phyloP scores from a whole-genome alignment of 352 stramenopile species.

The Phytopythium cucurbitacearum region DNA sequence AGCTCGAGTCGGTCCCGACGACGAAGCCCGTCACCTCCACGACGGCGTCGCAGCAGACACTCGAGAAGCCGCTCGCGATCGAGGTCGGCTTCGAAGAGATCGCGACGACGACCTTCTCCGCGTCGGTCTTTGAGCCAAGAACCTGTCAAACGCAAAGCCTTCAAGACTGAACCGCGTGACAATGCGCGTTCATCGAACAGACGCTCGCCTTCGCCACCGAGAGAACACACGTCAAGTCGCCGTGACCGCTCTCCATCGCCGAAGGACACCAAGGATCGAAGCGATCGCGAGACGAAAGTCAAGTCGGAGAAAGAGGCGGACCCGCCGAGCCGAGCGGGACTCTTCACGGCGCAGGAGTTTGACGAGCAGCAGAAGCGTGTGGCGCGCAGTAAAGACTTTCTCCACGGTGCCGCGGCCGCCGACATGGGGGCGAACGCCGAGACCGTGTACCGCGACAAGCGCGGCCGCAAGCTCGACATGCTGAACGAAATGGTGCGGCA shows the following conservation, averaged over 20 bases:
- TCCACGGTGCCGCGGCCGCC: constrained; percentile 38
- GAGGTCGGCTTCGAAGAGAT: constrained; percentile 8
- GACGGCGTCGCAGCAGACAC: background rate
- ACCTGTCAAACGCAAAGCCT: background rate
- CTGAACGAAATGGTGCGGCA: constrained; percentile 81
- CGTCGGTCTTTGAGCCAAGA: too few relatives aligned
- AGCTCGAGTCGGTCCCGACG: too few relatives aligned
- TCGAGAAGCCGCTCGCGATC: constrained; percentile 3
- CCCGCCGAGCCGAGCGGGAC: constrained; percentile 17
- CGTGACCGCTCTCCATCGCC: constrained; percentile 20
- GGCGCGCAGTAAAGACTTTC: constrained; percentile 45
- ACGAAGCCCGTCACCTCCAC: constrained; percentile 3
- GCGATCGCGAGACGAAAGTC: background rate
- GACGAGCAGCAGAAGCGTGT: constrained; percentile 48
- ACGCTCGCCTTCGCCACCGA: background rate
- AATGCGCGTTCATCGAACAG: background rate
- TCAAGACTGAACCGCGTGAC: background rate
- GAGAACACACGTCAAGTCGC: constrained; percentile 6
- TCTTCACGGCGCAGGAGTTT: constrained; percentile 75
- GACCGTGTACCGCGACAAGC: constrained; percentile 84
- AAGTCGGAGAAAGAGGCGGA: constrained; percentile 26
- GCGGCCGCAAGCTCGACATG: constrained; percentile 82
- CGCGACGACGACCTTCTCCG: background rate
- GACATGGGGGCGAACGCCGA: constrained; percentile 76
- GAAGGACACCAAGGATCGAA: constrained; percentile 6